Conservation (phyloP, 2,329 filamentous ascomycete species). For the Huntiella savannae region DNA sequence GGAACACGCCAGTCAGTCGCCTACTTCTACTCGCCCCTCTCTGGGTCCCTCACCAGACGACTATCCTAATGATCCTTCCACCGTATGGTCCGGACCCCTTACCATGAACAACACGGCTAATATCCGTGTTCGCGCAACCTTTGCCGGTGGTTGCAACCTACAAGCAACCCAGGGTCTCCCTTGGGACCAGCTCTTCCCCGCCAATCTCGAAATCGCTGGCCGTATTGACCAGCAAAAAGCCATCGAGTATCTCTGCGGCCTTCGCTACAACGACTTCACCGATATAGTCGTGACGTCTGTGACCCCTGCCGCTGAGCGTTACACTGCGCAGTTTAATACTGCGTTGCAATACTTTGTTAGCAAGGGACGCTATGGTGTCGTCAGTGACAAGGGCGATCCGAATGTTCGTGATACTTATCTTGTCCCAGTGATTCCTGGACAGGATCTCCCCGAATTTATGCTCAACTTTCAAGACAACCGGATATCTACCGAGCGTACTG, state of each 20-base stretch:
- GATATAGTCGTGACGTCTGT: slow-evolving; percentile 71
- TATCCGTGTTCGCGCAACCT: slow-evolving; percentile 59
- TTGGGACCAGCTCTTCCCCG: slow-evolving; percentile 61
- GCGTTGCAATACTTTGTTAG: slow-evolving; percentile 76
- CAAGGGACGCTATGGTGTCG: slow-evolving; percentile 71
- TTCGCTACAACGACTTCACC: slow-evolving; percentile 63
- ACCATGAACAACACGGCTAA: slow-evolving; percentile 61
- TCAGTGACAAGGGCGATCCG: slow-evolving; percentile 53
- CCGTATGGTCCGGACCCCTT: slow-evolving; percentile 61
- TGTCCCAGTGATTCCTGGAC: slow-evolving; percentile 61
- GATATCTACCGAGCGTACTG: slow-evolving; percentile 50
- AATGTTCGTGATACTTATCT: slow-evolving; percentile 83
- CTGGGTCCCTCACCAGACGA: slow-evolving; percentile 21
- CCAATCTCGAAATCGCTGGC: slow-evolving; percentile 50
- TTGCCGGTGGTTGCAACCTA: slow-evolving; percentile 70
- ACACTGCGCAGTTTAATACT: slow-evolving; percentile 45
- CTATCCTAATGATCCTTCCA: slow-evolving; percentile 61
- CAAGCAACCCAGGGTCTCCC: slow-evolving; percentile 24
- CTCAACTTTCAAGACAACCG: slow-evolving; percentile 72
- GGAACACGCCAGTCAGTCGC: slow-evolving; percentile 24
- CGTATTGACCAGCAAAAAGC: slow-evolving; percentile 68
- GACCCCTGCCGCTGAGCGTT: slow-evolving; percentile 40
- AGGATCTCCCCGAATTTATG: slow-evolving; percentile 65
- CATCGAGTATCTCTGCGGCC: slow-evolving; percentile 74
- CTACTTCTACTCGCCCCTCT: slow-evolving; percentile 43